Evolutionary conservation across 2,329 filamentous ascomycete species (phyloP).

Genomic region (Aspergillus cejpii): DNA sequence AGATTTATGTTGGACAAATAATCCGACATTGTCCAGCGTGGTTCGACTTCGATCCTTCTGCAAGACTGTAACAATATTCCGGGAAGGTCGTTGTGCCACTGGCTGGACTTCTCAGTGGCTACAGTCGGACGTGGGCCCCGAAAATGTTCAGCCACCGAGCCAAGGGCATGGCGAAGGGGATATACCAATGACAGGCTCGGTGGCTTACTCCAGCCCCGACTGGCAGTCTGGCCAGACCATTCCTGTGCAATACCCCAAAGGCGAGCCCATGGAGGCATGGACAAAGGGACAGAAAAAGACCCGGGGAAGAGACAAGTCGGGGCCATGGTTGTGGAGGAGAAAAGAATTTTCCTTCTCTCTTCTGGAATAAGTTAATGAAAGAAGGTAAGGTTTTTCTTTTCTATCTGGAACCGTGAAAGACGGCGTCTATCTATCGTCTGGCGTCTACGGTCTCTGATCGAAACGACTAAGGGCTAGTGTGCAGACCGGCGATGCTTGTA

Average conservation of each 20-base stretch:
- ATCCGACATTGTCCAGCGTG: neutral
- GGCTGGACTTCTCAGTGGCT: neutral
- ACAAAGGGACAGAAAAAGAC: neutral
- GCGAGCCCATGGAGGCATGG: neutral
- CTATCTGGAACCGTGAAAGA: no score
- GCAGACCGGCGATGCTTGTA: neutral
- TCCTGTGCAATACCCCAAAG: neutral
- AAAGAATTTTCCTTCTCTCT: no score
- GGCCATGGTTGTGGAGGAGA: no score
- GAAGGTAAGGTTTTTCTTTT: no score
- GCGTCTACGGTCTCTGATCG: no score
- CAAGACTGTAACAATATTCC: no score
- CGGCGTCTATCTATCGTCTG: no score
- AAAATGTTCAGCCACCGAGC: neutral
- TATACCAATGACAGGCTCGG: neutral
- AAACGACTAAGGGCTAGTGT: neutral
- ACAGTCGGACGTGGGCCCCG: neutral
- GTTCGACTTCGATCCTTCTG: no score
- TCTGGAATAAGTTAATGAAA: no score
- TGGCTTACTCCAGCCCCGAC: neutral
- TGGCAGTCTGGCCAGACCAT: no score
- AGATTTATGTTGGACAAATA: neutral
- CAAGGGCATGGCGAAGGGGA: neutral
- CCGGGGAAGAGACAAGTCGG: neutral
- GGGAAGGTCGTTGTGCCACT: neutral